Conservation (phyloP, 257 asterid genomes). For the Primulina eburnea region DNA sequence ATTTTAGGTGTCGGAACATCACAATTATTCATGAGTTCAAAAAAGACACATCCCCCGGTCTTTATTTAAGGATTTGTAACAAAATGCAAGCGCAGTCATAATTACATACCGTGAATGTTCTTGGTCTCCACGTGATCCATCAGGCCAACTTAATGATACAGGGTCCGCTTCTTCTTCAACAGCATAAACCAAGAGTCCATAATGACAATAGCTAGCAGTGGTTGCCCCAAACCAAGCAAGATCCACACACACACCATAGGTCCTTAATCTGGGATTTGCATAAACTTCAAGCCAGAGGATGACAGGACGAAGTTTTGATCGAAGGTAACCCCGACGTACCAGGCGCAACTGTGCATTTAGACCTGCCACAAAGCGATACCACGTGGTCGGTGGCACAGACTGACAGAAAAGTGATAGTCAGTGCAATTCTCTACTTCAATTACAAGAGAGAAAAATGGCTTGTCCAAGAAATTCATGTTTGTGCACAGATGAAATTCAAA, state of each 20-base stretch:
- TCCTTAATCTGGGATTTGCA: constrained; percentile 80
- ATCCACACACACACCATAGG: constrained; percentile 64
- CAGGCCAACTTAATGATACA: constrained; percentile 42
- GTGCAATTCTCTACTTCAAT: constrained; percentile 3
- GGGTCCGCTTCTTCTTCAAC: constrained; percentile 51
- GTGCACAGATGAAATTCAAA: constrained; percentile 13
- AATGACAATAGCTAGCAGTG: constrained; percentile 65
- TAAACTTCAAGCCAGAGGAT: constrained; percentile 78
- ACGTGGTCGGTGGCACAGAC: constrained; percentile 90
- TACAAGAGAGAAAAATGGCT: constrained; percentile 4
- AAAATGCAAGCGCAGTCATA: not conserved
- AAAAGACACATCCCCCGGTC: not conserved
- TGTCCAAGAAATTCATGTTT: constrained; percentile 14
- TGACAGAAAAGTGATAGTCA: constrained; percentile 33
- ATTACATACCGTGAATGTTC: constrained; percentile 55
- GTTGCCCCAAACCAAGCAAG: constrained; percentile 87
- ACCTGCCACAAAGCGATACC: constrained; percentile 99
- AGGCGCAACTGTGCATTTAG: constrained; percentile 91
- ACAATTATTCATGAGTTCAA: not conserved
- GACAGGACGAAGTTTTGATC: constrained; percentile 67
- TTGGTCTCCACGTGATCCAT: constrained; percentile 46
- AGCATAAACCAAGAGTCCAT: constrained; percentile 72
- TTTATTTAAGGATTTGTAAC: not conserved
- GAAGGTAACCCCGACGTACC: constrained; percentile 84
- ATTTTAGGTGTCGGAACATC: not conserved